Percentiles rank a stretch among this genome's conserved stretches.
These are phyloP conservation scores for Elasticomyces elasticus DNA, from an alignment of 495 filamentous ascomycete genomes.

Conservation along the genomic window DNA sequence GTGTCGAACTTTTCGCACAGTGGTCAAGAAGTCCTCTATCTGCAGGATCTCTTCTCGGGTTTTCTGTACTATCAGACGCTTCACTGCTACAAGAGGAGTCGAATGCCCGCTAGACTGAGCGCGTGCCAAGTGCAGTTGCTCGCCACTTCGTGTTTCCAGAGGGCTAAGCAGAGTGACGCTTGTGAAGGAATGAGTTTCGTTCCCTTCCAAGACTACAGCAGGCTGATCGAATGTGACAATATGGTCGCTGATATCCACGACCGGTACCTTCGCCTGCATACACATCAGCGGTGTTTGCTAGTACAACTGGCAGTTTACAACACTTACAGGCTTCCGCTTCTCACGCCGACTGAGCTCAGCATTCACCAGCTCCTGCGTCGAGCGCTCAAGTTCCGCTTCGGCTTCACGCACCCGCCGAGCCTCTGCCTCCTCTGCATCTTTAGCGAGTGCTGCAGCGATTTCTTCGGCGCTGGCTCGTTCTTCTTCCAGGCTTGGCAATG, in stretches of 20 bases:
- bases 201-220: neutral
- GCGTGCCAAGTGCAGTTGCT: neutral
- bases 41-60: slow-evolving; percentile 42
- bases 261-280: neutral
- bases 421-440: slow-evolving; percentile 27
- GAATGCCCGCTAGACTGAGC: neutral
- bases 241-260: neutral
- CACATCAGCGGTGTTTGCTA: neutral
- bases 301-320: neutral
- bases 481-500: slow-evolving; percentile 79
- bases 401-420: slow-evolving; percentile 29
- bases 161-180: neutral
- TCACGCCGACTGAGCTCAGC: slow-evolving; percentile 62
- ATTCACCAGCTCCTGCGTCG: slow-evolving; percentile 62
- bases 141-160: neutral
- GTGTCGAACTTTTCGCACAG: slow-evolving; percentile 62
- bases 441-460: slow-evolving; percentile 43
- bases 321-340: slow-evolving; percentile 27
- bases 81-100: slow-evolving; percentile 12
- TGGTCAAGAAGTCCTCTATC: slow-evolving; percentile 60
- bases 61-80: neutral
- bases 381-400: slow-evolving; percentile 63
- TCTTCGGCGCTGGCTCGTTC: slow-evolving; percentile 66
- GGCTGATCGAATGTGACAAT: slow-evolving; percentile 13
- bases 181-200: slow-evolving; percentile 1